phyloP scores from a whole-genome alignment of 2,329 filamentous ascomycete genomes.

The Sporothrix sp. region DNA sequence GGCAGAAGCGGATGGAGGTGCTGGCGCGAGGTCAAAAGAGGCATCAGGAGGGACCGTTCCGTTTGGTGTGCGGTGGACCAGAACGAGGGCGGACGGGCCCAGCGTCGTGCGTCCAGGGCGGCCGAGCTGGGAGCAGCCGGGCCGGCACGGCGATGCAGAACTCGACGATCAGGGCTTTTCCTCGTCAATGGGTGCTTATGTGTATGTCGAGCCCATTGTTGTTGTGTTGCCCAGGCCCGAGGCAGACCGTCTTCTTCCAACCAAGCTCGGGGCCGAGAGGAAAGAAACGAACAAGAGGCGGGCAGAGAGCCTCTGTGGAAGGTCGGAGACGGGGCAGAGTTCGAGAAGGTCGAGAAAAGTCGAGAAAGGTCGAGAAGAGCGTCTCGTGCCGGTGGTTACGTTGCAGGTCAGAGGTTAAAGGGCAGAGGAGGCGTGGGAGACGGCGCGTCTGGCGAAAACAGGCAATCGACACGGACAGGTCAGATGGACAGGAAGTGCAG shows the following conservation, averaged over 20 bases:
- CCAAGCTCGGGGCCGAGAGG: not conserved
- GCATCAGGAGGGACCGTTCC: too few species aligned
- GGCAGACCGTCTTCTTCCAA: not conserved
- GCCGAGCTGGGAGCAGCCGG: too few species aligned
- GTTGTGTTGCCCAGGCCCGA: not conserved
- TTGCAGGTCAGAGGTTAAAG: not conserved
- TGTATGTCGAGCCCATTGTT: slow-evolving; percentile 3
- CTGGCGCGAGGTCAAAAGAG: too few species aligned
- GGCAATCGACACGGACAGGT: not conserved
- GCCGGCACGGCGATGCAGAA: not conserved
- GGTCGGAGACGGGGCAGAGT: too few species aligned
- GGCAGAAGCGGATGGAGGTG: not conserved
- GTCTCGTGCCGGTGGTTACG: too few species aligned
- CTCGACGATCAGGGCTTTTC: not conserved
- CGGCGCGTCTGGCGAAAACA: not conserved
- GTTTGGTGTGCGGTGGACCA: too few species aligned
- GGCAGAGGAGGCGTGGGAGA: not conserved
- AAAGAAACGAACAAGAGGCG: not conserved
- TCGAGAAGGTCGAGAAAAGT: not conserved
- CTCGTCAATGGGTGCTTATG: not conserved
- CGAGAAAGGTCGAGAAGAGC: not conserved
- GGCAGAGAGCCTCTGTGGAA: too few species aligned
- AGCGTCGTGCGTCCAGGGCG: too few species aligned
- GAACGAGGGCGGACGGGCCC: too few species aligned
- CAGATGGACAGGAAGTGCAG: not conserved